phyloP scores from a whole-genome alignment of 257 asterid genomes.

The Knoxia roxburghii region DNA sequence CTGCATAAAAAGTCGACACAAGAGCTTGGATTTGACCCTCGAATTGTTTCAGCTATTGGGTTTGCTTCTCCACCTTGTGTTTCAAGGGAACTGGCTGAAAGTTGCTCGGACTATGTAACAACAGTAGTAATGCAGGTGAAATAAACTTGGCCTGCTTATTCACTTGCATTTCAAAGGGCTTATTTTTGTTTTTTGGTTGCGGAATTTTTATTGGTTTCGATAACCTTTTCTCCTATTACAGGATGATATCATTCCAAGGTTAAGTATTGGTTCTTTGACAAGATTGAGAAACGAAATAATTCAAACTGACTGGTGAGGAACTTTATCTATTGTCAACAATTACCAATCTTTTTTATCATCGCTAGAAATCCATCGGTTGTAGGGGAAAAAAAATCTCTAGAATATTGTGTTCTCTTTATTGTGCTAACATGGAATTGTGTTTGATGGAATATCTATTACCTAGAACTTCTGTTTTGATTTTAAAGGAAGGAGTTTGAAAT shows the following conservation, averaged over 20 bases:
- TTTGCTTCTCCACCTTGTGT: conserved; percentile 93
- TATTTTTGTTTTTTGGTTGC: not conserved
- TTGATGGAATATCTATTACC: not conserved
- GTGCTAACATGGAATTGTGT: not conserved
- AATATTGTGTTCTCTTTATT: not conserved
- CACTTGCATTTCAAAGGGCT: not conserved
- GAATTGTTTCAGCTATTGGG: conserved; percentile 71
- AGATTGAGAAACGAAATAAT: conserved; percentile 89
- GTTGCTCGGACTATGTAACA: conserved; percentile 72
- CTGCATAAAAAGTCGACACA: conserved; percentile 54
- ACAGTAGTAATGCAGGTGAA: conserved; percentile 91
- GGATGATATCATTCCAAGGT: conserved; percentile 91
- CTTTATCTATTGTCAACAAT: not conserved
- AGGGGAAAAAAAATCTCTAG: no score
- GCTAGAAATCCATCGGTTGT: not conserved
- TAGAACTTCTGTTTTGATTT: not conserved
- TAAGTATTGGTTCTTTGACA: conserved; percentile 58
- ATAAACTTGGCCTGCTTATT: conserved; percentile 4
- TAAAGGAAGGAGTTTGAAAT: not conserved
- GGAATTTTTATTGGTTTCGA: not conserved
- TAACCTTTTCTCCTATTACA: conserved; percentile 21
- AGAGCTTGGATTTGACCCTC: conserved; percentile 90
- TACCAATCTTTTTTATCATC: no score
- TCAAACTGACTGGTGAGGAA: conserved; percentile 89
- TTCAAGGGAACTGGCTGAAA: conserved; percentile 83